Percentiles rank a stretch among this genome's conserved stretches.
Evolutionary conservation across 306 rosid genomes (phyloP).

Genomic region (Lupinus albus): DNA sequence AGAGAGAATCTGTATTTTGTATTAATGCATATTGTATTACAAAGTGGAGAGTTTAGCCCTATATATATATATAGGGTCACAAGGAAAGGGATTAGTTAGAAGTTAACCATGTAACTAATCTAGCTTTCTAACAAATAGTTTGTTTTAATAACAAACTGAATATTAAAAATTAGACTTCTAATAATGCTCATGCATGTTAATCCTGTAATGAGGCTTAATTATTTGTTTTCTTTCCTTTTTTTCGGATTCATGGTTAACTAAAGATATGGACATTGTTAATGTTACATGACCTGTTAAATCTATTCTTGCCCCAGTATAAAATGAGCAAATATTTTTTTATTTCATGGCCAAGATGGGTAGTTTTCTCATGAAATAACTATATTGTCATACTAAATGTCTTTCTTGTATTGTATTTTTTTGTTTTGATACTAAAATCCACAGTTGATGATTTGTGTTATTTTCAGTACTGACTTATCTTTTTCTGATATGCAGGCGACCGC

Average conservation of each 20-base stretch:
- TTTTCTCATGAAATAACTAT: conserved; percentile 4
- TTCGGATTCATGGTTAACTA: neutral
- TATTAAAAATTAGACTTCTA: conserved; percentile 13
- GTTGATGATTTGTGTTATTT: conserved; percentile 30
- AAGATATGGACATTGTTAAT: conserved; percentile 2
- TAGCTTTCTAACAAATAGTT: too few species aligned
- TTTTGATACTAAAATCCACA: conserved; percentile 22
- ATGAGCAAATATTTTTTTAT: neutral
- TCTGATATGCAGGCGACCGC: conserved; percentile 66
- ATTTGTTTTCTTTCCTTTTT: too few species aligned
- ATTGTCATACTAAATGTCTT: conserved; percentile 10
- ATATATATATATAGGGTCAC: too few species aligned
- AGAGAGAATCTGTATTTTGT: too few species aligned
- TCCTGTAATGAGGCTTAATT: too few species aligned
- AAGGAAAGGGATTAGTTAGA: too few species aligned
- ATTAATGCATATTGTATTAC: too few species aligned
- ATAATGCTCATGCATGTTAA: too few species aligned
- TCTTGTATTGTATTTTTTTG: conserved; percentile 13
- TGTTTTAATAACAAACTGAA: too few species aligned
- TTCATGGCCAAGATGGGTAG: conserved; percentile 5
- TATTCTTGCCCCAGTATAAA: neutral
- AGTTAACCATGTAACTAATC: too few species aligned
- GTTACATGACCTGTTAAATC: conserved; percentile 14
- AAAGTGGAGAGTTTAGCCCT: too few species aligned
- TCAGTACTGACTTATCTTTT: conserved; percentile 2